These are phyloP conservation scores for Paraconiothyrium brasiliense DNA, from an alignment of 2,329 filamentous ascomycete genomes.

Conservation along the genomic window DNA sequence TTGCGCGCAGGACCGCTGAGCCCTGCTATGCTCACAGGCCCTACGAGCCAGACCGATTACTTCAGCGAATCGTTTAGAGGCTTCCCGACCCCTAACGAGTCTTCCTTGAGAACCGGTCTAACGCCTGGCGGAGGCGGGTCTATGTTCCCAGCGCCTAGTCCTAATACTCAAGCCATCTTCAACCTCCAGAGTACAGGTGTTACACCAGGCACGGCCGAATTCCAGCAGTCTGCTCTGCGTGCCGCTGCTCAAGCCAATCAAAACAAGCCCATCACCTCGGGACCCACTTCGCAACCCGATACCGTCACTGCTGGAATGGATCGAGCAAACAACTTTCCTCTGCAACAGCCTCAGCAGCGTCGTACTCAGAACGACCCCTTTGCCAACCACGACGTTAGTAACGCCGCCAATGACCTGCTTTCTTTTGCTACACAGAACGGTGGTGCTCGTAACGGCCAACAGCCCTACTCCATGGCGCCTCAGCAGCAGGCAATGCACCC, in stretches of 20 bases:
- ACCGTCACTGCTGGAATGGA: slow-evolving; percentile 57
- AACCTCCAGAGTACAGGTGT: slow-evolving; percentile 81
- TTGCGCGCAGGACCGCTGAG: slow-evolving; percentile 92
- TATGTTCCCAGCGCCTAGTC: slow-evolving; percentile 94
- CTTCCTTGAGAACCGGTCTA: slow-evolving; percentile 86
- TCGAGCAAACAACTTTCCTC: slow-evolving; percentile 62
- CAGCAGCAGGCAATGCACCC: slow-evolving; percentile 51
- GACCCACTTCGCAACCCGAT: slow-evolving; percentile 56
- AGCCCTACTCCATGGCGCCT: slow-evolving; percentile 58
- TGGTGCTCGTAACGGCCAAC: slow-evolving; percentile 62
- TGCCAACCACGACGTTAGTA: slow-evolving; percentile 87
- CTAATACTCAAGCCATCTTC: slow-evolving; percentile 84
- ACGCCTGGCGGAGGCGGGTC: slow-evolving; percentile 95
- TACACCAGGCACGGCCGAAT: slow-evolving; percentile 91
- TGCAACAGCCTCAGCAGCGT: slow-evolving; percentile 56
- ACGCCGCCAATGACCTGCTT: slow-evolving; percentile 92
- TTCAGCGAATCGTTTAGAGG: slow-evolving; percentile 85
- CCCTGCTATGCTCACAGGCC: slow-evolving; percentile 95
- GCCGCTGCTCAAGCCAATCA: slow-evolving; percentile 66
- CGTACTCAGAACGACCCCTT: slow-evolving; percentile 69
- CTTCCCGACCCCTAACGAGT: slow-evolving; percentile 97
- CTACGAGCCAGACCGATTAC: slow-evolving; percentile 76
- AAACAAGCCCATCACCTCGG: slow-evolving; percentile 53
- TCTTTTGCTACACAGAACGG: slow-evolving; percentile 80
- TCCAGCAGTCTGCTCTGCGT: slow-evolving; percentile 90